These are phyloP conservation scores for Paramecium sexaurelia DNA, from an alignment of 73 alveolate species.

Conservation along the genomic window DNA sequence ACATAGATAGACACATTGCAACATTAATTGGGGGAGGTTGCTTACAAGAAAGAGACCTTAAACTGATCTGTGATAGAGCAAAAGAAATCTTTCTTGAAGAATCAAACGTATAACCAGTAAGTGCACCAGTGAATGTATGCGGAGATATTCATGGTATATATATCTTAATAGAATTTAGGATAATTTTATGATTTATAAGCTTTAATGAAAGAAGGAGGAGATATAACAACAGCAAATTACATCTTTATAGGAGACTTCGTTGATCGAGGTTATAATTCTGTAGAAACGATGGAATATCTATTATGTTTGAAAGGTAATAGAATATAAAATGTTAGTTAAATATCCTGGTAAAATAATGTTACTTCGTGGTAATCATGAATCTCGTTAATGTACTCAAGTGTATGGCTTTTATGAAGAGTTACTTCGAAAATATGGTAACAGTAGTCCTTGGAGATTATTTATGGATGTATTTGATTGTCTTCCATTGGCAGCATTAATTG, in stretches of 20 bases:
- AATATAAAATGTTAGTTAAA: conserved; percentile 4
- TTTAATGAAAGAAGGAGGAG: conserved; percentile 66
- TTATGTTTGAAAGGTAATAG: conserved; percentile 70
- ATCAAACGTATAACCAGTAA: conserved; percentile 70
- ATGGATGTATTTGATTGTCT: conserved; percentile 82
- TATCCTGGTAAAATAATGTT: conserved; percentile 63
- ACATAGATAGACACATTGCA: conserved; percentile 6
- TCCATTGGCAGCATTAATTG: conserved; percentile 86
- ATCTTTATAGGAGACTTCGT: conserved; percentile 84
- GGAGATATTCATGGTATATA: conserved; percentile 84
- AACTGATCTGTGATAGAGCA: conserved; percentile 76
- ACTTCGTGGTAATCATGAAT: conserved; percentile 73
- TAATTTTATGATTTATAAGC: conserved; percentile 64
- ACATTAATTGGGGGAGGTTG: conserved; percentile 54
- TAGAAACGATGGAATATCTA: conserved; percentile 70
- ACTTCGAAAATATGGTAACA: conserved; percentile 86
- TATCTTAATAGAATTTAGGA: background rate
- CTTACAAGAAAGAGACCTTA: conserved; percentile 77
- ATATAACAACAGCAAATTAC: conserved; percentile 83
- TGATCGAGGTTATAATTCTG: conserved; percentile 84
- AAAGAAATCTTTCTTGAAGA: conserved; percentile 79
- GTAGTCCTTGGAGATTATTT: conserved; percentile 85
- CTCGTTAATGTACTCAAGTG: conserved; percentile 66
- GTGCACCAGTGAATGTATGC: conserved; percentile 86
- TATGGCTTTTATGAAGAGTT: conserved; percentile 88